Conservation (phyloP, 163 green algal species). For the Dunaliella salina region DNA sequence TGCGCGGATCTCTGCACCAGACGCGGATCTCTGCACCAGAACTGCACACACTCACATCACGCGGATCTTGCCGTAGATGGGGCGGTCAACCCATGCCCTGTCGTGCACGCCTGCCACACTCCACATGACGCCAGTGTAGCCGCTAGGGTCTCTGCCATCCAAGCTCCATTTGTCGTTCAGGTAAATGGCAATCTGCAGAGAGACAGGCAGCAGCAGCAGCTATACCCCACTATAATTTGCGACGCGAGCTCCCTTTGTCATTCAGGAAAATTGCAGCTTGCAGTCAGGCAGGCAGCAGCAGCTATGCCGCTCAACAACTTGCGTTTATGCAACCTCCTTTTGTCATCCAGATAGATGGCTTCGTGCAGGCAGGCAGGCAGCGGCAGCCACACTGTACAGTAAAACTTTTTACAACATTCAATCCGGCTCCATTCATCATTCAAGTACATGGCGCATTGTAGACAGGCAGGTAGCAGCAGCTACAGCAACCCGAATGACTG, state of each 20-base stretch:
- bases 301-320: too few species aligned
- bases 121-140: conserved; percentile 97
- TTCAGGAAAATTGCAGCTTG: too few species aligned
- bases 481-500: too few species aligned
- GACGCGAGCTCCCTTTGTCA: too few species aligned
- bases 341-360: too few species aligned
- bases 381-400: too few species aligned
- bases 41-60: not conserved
- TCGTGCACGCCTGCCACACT: conserved; percentile 92
- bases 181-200: conserved; percentile 41
- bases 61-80: conserved; percentile 96
- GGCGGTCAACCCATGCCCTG: conserved; percentile 88
- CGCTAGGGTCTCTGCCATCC: conserved; percentile 91
- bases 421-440: conserved; percentile 76
- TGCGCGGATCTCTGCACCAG: too few species aligned
- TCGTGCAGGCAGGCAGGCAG: too few species aligned
- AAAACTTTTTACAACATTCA: too few species aligned
- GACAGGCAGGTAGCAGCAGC: not conserved
- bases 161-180: conserved; percentile 80
- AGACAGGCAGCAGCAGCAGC: not conserved
- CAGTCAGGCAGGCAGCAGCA: too few species aligned
- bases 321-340: too few species aligned
- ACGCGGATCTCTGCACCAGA: not conserved
- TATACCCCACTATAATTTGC: too few species aligned
- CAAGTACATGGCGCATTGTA: conserved; percentile 48